A percentile compares a stretch with the other conserved stretches of the same genome.
These are phyloP conservation scores for Aspergillus tamarii DNA, from an alignment of 2,329 filamentous ascomycete genomes.

Conservation along the genomic window DNA sequence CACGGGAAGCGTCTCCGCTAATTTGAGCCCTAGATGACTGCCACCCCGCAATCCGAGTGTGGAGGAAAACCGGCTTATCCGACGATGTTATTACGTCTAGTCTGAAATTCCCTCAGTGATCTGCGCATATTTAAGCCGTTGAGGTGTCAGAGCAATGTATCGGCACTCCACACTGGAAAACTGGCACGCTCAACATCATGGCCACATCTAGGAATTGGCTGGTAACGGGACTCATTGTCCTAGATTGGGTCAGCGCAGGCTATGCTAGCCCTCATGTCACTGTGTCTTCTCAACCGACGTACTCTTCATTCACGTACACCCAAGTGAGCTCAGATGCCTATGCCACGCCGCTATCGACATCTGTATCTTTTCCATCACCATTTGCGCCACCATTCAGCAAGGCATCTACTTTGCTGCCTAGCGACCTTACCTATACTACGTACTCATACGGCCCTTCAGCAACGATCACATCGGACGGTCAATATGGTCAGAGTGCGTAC, in stretches of 20 bases:
- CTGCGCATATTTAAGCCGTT: not conserved
- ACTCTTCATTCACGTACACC: conserved; percentile 10
- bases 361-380: conserved; percentile 5
- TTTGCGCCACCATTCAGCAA: conserved; percentile 7
- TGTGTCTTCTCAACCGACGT: not conserved
- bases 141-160: not conserved
- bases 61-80: not conserved
- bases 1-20: not conserved
- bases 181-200: not conserved
- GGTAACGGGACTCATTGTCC: not conserved
- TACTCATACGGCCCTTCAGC: conserved; percentile 3
- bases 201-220: too few relatives aligned
- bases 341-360: conserved; percentile 5
- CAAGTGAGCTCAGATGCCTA: conserved; percentile 10
- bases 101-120: not conserved
- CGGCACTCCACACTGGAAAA: not conserved
- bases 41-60: not conserved
- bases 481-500: conserved; percentile 2
- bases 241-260: too few relatives aligned
- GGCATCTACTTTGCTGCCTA: conserved; percentile 3
- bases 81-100: not conserved
- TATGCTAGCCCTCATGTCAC: not conserved
- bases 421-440: conserved; percentile 10
- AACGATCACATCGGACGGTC: not conserved
- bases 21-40: not conserved